phyloP scores from a whole-genome alignment of 164 flowering plant species.

The Nelumbo lutea region DNA sequence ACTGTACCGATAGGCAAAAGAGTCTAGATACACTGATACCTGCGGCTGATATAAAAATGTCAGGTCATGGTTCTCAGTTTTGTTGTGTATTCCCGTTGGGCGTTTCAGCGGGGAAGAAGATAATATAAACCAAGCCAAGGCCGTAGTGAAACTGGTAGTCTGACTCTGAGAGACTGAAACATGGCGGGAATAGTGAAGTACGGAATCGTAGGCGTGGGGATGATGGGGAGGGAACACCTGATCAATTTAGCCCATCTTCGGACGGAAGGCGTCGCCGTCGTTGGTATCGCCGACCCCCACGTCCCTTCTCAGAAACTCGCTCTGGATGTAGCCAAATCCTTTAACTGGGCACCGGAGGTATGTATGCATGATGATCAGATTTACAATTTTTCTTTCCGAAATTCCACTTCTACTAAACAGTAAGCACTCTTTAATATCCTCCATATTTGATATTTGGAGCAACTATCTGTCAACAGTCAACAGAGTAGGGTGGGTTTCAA shows the following conservation, averaged over 20 bases:
- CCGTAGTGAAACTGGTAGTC: no score
- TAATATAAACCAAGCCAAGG: no score
- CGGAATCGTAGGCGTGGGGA: conserved; percentile 90
- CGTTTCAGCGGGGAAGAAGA: background rate
- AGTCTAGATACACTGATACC: background rate
- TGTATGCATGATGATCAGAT: background rate
- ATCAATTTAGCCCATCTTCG: conserved; percentile 72
- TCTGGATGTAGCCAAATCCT: conserved; percentile 50
- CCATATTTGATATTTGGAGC: no score
- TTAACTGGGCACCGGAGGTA: conserved; percentile 65
- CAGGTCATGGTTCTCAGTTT: background rate
- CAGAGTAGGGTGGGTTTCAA: no score
- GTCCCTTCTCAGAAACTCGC: conserved; percentile 71
- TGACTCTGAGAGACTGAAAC: background rate
- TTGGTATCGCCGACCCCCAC: conserved; percentile 80
- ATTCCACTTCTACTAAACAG: background rate
- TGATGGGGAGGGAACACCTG: conserved; percentile 98
- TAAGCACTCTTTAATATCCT: background rate
- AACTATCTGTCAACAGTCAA: no score
- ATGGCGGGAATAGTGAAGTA: conserved; percentile 40
- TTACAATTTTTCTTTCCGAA: background rate
- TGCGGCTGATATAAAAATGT: background rate
- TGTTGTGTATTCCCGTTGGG: no score
- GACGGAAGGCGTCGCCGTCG: conserved; percentile 53
- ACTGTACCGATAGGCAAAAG: background rate